Percentiles rank a stretch among this genome's conserved stretches.
Evolutionary conservation across 202 grass and related monocot species (phyloP).

Genomic region (Bolboschoenoplectus hybrid): DNA sequence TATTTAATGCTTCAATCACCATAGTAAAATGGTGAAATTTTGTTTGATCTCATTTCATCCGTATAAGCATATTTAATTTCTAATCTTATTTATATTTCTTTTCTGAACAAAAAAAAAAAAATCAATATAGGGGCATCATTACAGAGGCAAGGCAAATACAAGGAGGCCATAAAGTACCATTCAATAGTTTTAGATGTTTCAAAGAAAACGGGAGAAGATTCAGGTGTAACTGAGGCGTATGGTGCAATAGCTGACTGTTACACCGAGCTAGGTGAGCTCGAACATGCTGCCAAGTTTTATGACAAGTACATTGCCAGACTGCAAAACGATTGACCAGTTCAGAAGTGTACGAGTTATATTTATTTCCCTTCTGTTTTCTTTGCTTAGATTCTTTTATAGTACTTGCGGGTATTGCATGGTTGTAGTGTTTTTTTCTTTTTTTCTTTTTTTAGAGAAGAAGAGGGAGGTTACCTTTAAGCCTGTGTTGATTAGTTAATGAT

Average conservation of each 20-base stretch:
- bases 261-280: slow-evolving; percentile 88
- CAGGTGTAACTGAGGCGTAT: slow-evolving; percentile 87
- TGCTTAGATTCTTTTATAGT: neutral
- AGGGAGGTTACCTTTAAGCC: neutral
- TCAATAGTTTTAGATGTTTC: slow-evolving; percentile 80
- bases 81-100: neutral
- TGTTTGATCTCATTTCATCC: neutral
- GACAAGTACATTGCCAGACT: slow-evolving; percentile 89
- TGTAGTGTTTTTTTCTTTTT: neutral
- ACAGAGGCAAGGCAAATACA: slow-evolving; percentile 94
- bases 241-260: slow-evolving; percentile 98
- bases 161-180: slow-evolving; percentile 94
- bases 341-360: neutral
- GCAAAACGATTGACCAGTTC: slow-evolving; percentile 66
- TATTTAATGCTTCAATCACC: neutral
- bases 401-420: slow-evolving; percentile 4
- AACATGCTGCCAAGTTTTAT: slow-evolving; percentile 92
- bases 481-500: neutral
- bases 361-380: neutral
- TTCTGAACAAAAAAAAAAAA: slow-evolving; percentile 15
- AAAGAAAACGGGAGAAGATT: slow-evolving; percentile 63
- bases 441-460: neutral
- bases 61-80: slow-evolving; percentile 14
- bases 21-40: neutral
- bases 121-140: slow-evolving; percentile 75